Base-by-base conservation (phyloP, 331 rosid species). In the Saraca asoca region DNA sequence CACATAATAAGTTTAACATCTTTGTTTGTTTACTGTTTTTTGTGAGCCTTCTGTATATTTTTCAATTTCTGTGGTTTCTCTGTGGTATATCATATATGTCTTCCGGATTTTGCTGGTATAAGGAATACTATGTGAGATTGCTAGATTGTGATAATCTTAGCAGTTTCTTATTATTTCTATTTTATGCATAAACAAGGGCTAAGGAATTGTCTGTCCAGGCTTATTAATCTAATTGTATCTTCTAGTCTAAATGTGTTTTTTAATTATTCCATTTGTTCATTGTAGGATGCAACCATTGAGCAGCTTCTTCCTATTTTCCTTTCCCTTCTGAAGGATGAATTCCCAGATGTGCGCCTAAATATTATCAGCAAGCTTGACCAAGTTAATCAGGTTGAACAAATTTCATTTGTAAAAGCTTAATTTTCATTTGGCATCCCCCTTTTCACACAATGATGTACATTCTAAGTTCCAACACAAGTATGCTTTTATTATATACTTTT, bases 231-330 rank as follows among this genome's bases (percentile, higher is more conserved):
- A 42, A 18, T 14, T 16, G 16, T 57, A 38, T 39, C 44, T n/a
- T 69, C 39, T 59, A 6, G 34, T 20, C 62, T 45, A 10, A 67
- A 55, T 64, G 11, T 64, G 65, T 54, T 15, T 44, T 51, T 68
- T 31, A 76, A 49, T 58, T 59, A 57, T 52, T 64, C 58, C 12
- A 53, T 56, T 42, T 60, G 34, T 69, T 62, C 78, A 52, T 66
- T 77, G 85, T 85, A 92, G 98, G 98, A 89, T 72, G 96, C 98
- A 24, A 92, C 98, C 46, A 82, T 87, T 74, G 98, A 89, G 71
- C 98, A 92, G 77, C 96, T 92, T 70, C 98, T 92, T 74, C 98
- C 98, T n/a, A 89, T 92, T 82, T 92, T 92, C 77, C 96, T 92
- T 68, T 92, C 95, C 54, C 94, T 92, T 71, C 75, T 92, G 74